Evolutionary conservation across 2,329 filamentous ascomycete species (phyloP).

Genomic region (Onygena corvina): DNA sequence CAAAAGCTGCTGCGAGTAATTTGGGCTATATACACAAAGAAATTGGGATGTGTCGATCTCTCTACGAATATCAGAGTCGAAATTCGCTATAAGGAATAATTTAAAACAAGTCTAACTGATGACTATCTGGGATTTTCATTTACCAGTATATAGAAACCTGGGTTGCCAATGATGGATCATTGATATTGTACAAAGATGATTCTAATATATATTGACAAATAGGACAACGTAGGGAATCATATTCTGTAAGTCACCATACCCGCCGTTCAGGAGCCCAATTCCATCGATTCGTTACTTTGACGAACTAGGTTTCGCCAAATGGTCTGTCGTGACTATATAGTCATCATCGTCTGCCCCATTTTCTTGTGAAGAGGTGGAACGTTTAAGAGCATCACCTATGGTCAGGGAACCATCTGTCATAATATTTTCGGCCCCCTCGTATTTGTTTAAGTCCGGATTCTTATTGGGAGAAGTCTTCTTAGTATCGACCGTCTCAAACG

Average conservation of each 20-base stretch:
- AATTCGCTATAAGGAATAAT: too few species aligned
- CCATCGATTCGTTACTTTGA: not conserved
- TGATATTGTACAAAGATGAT: not conserved
- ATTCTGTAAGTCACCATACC: not conserved
- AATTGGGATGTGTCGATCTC: not conserved
- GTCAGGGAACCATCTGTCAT: slow-evolving; percentile 16
- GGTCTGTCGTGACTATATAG: slow-evolving; percentile 30
- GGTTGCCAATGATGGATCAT: too few species aligned
- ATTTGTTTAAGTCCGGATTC: not conserved
- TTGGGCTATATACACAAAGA: not conserved
- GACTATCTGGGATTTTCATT: too few species aligned
- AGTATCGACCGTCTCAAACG: slow-evolving; percentile 57
- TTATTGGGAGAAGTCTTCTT: slow-evolving; percentile 24
- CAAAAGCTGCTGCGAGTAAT: not conserved
- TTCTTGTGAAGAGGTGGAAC: slow-evolving; percentile 14
- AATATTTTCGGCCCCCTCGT: not conserved
- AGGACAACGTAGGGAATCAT: not conserved
- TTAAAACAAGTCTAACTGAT: too few species aligned
- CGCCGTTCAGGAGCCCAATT: too few species aligned
- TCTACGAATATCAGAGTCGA: too few species aligned
- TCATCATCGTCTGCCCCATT: slow-evolving; percentile 27
- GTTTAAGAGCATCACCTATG: slow-evolving; percentile 28
- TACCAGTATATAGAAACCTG: too few species aligned
- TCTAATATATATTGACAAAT: slow-evolving; percentile 12
- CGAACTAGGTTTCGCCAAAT: slow-evolving; percentile 20